Evolutionary conservation across 2,329 filamentous ascomycete genomes (phyloP).

Genomic region (Microdochium nivale): DNA sequence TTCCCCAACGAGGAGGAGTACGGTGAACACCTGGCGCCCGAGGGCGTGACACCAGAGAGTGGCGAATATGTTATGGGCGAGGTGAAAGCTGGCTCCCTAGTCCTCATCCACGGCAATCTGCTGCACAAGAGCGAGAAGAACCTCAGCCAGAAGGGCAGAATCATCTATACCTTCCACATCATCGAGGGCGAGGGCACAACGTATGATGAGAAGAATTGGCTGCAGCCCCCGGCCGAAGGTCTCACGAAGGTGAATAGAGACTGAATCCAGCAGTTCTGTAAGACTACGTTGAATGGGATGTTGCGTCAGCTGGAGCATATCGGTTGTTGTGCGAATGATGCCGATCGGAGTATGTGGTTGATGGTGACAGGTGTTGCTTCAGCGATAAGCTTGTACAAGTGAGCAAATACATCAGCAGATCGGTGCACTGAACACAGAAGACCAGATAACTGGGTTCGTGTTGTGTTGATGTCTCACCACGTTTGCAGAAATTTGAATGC

Average conservation of each 20-base stretch:
- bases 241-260: conserved; percentile 59
- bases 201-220: conserved; percentile 88
- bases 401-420: too few relatives aligned
- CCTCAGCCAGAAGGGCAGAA: conserved; percentile 72
- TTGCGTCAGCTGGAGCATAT: too few relatives aligned
- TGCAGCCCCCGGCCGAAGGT: conserved; percentile 73
- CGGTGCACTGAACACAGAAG: too few relatives aligned
- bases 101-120: conserved; percentile 92
- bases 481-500: too few relatives aligned
- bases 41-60: conserved; percentile 26
- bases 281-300: too few relatives aligned
- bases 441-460: too few relatives aligned
- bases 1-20: conserved; percentile 51
- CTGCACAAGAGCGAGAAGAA: conserved; percentile 97
- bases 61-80: conserved; percentile 70
- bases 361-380: too few relatives aligned
- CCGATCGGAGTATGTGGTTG: too few relatives aligned
- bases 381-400: too few relatives aligned
- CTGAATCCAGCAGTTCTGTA: conserved; percentile 16
- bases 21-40: conserved; percentile 30
- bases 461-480: too few relatives aligned
- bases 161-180: conserved; percentile 96
- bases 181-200: conserved; percentile 69
- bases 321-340: too few relatives aligned
- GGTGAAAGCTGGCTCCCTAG: conserved; percentile 83